Base-by-base conservation (phyloP, 176 grass and related monocot genomes). In the Bolboschoenus planiculmis region DNA sequence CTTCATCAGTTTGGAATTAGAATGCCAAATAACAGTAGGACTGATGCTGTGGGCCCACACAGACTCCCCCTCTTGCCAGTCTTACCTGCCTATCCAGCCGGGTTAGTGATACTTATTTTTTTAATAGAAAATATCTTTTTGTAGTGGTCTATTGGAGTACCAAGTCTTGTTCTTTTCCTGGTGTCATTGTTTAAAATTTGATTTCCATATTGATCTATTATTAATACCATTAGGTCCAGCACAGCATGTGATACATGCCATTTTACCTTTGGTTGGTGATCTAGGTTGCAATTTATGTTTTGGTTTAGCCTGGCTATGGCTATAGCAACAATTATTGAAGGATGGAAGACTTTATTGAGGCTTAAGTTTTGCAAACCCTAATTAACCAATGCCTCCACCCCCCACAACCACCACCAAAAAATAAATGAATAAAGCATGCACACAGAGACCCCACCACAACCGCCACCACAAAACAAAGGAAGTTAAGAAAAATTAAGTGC, bases 1-100 rank as follows among this genome's bases (percentile, higher is more conserved):
- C 46, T 77, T 18, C 72, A 51, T 53, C 72, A 77, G 6, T 77
- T 77, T 0, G 72, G 67, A 72, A 72, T 77, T 77, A 77, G 72
- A 48, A 77, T 77, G 72, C 72, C 72, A 20, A 77, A 77, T 34
- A 77, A 77, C 18, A 34, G 4, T 34, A 77, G 72, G 27, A 53
- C 24, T 77, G 72, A 77, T 51, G 72, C 46, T 9, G 46, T 77
- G 44, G 72, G 44, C 46, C 27, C 27, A 4, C 72, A 77, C 46
- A 77, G 72, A 53, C 46, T 77, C 43, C 72, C 72, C 3, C 23
- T 77, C 15, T 18, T 77, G 72, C 72, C 72, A 20, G 72, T 77
- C 15, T 53, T 77, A 77, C 72, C 72, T 50, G 72, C 72, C 46
- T 77, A 77, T 77, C 13, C 72, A 33, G 46, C 72, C 13, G 72